Base-by-base conservation (phyloP, 2,329 filamentous ascomycete genomes). In the Tricladium varicosporioides region DNA sequence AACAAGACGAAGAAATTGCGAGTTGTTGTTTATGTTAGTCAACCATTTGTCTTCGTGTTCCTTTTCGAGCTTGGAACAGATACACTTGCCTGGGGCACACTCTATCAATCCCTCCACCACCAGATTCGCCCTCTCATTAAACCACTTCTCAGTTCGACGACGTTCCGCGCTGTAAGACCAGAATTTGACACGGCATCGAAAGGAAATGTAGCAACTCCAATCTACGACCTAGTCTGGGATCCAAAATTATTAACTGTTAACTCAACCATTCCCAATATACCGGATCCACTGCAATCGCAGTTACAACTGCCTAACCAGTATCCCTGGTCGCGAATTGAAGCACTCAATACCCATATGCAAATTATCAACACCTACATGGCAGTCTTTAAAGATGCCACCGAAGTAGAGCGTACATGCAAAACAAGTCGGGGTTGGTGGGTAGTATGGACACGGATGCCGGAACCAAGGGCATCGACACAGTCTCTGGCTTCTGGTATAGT, bases 31-130 rank as follows among this genome's bases (percentile, higher is more conserved):
- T 92, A 92, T 67, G 81, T 87, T 47, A 84, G 86, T 69, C 82
- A 80, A 19, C 90, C 90, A 0, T 93, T 93, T 71, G 81, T 93
- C 48, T 92, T 89, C 69, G 82, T 86, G 1, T 87, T 94, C 59
- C 75, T 94, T 3, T 93, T 93, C 70, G 74, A 80, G 48, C 74
- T 80, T 44, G 77, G 78, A 48, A 86, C 87, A 5, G 78, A 82
- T 53, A 81, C 83, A 1, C 71, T 86, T 1, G 78, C 79, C 3
- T 80, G 76, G 69, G 75, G 80, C n/a, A 65, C 74, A 0, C 71
- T 86, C 7, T 87, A 87, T 67, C 78, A 77, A 47, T 81, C 80
- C 1, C 72, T 88, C 18, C 83, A 87, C 64, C 72, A 80, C 60
- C 84, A 88, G 64, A 77, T 88, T 11, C 73, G 76, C 1, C 81